Conservation (phyloP, 352 stramenopile genomes). For the Phytophthora uliginosa region DNA sequence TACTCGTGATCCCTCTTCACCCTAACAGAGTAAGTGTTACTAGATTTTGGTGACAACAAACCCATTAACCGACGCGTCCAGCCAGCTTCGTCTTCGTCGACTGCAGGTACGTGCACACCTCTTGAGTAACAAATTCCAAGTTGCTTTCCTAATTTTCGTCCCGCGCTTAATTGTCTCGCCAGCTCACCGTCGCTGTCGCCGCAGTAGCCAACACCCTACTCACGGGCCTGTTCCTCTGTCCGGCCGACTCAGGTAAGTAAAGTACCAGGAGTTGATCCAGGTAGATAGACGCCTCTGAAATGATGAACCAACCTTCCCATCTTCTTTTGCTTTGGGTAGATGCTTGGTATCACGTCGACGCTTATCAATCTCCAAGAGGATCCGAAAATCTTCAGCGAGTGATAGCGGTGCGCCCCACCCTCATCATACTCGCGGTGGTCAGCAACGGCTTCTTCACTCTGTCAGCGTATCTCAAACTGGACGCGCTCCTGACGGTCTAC, state of each 20-base stretch:
- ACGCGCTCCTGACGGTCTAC: slow-evolving; percentile 55
- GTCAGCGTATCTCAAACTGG: slow-evolving; percentile 28
- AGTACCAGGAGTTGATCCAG: not conserved
- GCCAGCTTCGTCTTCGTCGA: slow-evolving; percentile 43
- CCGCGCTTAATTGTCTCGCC: not conserved
- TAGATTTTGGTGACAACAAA: slow-evolving; percentile 62
- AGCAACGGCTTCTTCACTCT: slow-evolving; percentile 45
- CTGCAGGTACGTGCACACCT: slow-evolving; percentile 32
- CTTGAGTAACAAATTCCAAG: too few species aligned
- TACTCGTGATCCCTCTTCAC: not conserved
- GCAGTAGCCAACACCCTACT: slow-evolving; percentile 33
- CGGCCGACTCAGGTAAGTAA: slow-evolving; percentile 35
- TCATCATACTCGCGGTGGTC: slow-evolving; percentile 44
- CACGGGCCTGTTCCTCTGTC: slow-evolving; percentile 42
- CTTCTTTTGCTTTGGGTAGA: slow-evolving; percentile 26
- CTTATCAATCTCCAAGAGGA: slow-evolving; percentile 39
- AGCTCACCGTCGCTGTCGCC: slow-evolving; percentile 13
- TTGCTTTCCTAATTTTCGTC: not conserved
- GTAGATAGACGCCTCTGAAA: not conserved
- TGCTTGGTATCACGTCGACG: slow-evolving; percentile 64
- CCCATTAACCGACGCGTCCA: slow-evolving; percentile 37
- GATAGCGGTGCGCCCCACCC: slow-evolving; percentile 30
- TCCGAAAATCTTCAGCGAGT: slow-evolving; percentile 41
- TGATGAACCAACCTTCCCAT: not conserved
- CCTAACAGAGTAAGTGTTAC: not conserved